Evolutionary conservation across 2,329 filamentous ascomycete genomes (phyloP), one percentile per base, ranked within the genome.

Genomic region (Colletotrichum sidae): DNA sequence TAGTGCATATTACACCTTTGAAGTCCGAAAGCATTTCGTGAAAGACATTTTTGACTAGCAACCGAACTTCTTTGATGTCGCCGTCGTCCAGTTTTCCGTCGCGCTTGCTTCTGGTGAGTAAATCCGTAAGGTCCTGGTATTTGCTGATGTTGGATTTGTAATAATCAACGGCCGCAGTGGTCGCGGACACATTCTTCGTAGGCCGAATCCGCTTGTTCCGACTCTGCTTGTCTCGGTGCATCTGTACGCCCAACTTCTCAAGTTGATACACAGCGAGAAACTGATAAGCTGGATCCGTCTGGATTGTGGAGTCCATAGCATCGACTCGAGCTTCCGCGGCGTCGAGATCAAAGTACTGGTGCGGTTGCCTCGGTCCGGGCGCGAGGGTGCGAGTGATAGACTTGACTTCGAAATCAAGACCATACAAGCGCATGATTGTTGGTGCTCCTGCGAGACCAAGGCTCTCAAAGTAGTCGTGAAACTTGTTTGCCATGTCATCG

Each of bases 1-100:
- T 51, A 15, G 49, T 51, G 49, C 49, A 51, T 17, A 51, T 51
- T 13, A 51, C 39, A 6, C 49, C 49, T n/a, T 39, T n/a, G 17
- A 51, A 51, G 49, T 51, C 34, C 10, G 35, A 11, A 9, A 51
- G 34, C 49, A 51, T 51, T 12, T 51, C 49, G 33, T 39, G 33
- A 15, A 51, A 51, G 15, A 51, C 49, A n/a, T 38, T 13, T 13
- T 33, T 49, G n/a, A 49, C 46, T 10, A 49, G 13, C 7, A 35
- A 8, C 17, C 25, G 15, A 6, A 34, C 7, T 13, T 49, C 46
- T 13, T 33, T 49, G 46, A 25, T 8, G 8, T 6, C 8, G 13
- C 34, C 15, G 15, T 6, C 46, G 34, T 25, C 34, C 46, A 49
- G 34, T 5, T 25, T 33, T 6, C 15, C 46, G 34, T 49, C 46